Percentiles rank a stretch among this genome's conserved stretches.
Conservation (phyloP, 257 asterid species). For the Rhazya stricta region DNA sequence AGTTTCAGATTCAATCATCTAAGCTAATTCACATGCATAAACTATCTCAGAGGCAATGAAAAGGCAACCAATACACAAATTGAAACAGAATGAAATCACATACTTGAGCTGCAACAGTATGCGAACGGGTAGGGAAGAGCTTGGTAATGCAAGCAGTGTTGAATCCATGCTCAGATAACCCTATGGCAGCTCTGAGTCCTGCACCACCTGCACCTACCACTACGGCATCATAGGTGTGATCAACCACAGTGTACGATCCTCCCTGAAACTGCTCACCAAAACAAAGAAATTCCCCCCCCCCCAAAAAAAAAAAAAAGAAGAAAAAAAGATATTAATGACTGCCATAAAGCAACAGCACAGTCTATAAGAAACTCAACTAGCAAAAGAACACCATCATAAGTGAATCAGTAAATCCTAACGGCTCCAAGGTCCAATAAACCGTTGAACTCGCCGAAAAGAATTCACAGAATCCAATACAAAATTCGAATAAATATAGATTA, state of each 20-base stretch:
- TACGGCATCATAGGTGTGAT: constrained; percentile 97
- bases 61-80: background rate
- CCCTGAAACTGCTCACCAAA: constrained; percentile 47
- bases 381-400: background rate
- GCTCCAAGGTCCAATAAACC: background rate
- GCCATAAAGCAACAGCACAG: background rate
- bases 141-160: constrained; percentile 97
- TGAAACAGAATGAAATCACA: background rate
- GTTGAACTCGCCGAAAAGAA: background rate
- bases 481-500: background rate
- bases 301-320: no score
- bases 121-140: constrained; percentile 97
- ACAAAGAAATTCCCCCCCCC: background rate
- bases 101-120: constrained; percentile 99
- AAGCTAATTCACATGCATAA: background rate
- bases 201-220: constrained; percentile 99
- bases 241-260: constrained; percentile 81
- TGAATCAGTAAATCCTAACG: background rate
- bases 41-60: background rate
- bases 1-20: background rate
- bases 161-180: constrained; percentile 97
- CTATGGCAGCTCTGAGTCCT: constrained; percentile 96
- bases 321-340: background rate
- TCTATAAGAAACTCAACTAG: background rate
- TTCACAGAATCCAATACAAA: background rate